Evolutionary conservation across 1,284 basidiomycete genomes (phyloP).

Genomic region (Pseudozyma sp.): DNA sequence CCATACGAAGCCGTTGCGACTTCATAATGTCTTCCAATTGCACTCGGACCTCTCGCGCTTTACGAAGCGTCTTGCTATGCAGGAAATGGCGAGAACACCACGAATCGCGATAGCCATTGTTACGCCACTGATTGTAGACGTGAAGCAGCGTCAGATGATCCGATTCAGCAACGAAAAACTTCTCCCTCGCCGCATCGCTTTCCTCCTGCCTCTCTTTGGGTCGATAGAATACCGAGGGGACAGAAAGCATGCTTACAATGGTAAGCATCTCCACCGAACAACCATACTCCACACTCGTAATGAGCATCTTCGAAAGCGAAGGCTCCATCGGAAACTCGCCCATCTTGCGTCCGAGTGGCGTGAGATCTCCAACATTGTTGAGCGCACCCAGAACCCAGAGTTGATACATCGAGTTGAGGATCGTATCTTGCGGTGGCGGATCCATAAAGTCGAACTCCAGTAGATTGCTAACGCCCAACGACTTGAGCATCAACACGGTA

Average conservation of each 20-base stretch:
- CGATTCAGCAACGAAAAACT: conserved; percentile 97
- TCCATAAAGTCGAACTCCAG: conserved; percentile 99
- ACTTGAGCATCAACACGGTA: conserved; percentile 94
- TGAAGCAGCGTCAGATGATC: conserved; percentile 96
- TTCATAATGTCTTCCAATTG: conserved; percentile 99
- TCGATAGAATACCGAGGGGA: conserved; percentile 91
- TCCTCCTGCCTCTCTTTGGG: conserved; percentile 96
- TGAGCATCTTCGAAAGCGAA: conserved; percentile 97
- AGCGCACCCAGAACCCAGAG: conserved; percentile 98
- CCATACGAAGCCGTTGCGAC: conserved; percentile 90
- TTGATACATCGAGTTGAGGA: conserved; percentile 93
- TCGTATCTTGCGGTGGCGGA: conserved; percentile 78
- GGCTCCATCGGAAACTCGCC: conserved; percentile 86
- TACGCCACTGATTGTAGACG: conserved; percentile 98
- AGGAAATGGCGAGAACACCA: conserved; percentile 96
- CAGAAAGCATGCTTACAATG: conserved; percentile 98
- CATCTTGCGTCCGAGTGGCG: conserved; percentile 92
- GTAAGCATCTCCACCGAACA: conserved; percentile 97
- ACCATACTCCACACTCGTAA: conserved; percentile 90
- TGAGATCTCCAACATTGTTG: conserved; percentile 97
- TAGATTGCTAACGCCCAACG: conserved; percentile 91
- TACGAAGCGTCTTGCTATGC: conserved; percentile 93
- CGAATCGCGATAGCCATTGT: conserved; percentile 87
- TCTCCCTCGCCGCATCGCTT: conserved; percentile 93
- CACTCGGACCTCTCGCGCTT: conserved; percentile 93